Evolutionary conservation across 176 grass and related monocot species (phyloP).

Genomic region (Rhipidocladum racemiflorum): DNA sequence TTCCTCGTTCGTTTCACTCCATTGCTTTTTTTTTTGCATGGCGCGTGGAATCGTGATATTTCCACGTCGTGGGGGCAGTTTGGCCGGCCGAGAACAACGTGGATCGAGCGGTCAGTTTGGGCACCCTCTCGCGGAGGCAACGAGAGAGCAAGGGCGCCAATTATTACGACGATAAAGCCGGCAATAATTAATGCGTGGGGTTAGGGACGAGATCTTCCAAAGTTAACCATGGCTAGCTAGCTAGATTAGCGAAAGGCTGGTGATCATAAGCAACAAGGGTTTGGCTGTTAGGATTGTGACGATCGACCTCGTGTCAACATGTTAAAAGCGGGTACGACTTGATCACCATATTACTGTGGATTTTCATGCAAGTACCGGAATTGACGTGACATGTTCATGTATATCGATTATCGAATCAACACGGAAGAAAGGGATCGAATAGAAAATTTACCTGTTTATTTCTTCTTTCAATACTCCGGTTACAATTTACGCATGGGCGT

Average conservation of each 20-base stretch:
- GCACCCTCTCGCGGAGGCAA: not conserved
- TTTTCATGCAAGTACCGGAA: not conserved
- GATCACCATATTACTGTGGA: not conserved
- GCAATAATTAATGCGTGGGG: not conserved
- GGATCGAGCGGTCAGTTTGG: not conserved
- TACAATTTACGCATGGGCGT: no score
- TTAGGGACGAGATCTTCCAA: conserved; percentile 4
- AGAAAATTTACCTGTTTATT: not conserved
- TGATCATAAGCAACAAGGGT: not conserved
- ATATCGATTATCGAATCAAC: not conserved
- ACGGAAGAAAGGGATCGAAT: not conserved
- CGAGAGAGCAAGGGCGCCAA: not conserved
- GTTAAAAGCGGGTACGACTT: not conserved
- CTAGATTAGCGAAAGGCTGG: not conserved
- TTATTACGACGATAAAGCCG: not conserved
- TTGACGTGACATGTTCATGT: not conserved
- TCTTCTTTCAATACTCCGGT: not conserved
- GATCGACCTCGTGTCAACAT: not conserved
- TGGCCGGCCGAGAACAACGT: conserved; percentile 30
- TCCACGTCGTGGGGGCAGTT: not conserved
- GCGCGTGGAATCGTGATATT: not conserved
- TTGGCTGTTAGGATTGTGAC: conserved; percentile 23
- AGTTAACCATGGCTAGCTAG: not conserved
- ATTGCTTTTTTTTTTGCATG: not conserved
- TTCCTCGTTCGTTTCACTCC: not conserved